phyloP scores from a whole-genome alignment of 352 stramenopile species.

The Phytopythium boreale region DNA sequence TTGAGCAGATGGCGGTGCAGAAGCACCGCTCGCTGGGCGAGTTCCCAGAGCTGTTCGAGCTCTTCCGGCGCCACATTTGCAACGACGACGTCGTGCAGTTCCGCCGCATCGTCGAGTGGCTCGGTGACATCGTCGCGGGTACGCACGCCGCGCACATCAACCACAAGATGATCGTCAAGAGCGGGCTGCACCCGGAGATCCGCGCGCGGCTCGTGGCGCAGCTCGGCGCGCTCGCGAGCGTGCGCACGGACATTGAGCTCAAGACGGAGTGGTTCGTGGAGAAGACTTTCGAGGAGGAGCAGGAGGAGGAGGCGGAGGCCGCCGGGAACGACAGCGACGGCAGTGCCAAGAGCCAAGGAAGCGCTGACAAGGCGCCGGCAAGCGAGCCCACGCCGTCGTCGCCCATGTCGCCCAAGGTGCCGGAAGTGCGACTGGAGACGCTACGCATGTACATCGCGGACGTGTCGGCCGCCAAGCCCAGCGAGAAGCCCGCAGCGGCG shows the following conservation, averaged over 20 bases:
- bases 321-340: slow-evolving; percentile 13
- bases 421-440: slow-evolving; percentile 41
- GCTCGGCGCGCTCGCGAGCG: slow-evolving; percentile 55
- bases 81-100: slow-evolving; percentile 70
- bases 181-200: slow-evolving; percentile 68
- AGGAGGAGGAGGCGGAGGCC: slow-evolving; percentile 14
- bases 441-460: slow-evolving; percentile 63
- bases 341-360: slow-evolving; percentile 10
- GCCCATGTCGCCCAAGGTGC: slow-evolving; percentile 3
- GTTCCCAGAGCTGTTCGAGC: slow-evolving; percentile 67
- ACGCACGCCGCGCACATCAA: slow-evolving; percentile 46
- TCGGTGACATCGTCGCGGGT: slow-evolving; percentile 59
- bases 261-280: slow-evolving; percentile 73
- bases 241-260: slow-evolving; percentile 53
- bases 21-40: slow-evolving; percentile 49
- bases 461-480: slow-evolving; percentile 19
- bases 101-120: slow-evolving; percentile 63
- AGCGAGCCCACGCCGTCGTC: background rate
- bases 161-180: slow-evolving; percentile 72
- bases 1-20: slow-evolving; percentile 53
- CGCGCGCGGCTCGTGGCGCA: slow-evolving; percentile 59
- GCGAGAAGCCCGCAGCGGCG: slow-evolving; percentile 14
- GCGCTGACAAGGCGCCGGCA: background rate
- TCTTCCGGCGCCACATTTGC: slow-evolving; percentile 66
- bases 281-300: slow-evolving; percentile 32